Percentiles rank a stretch among this genome's conserved stretches.
Evolutionary conservation across 2,329 filamentous ascomycete species (phyloP).

Genomic region (Fusarium domesticum): DNA sequence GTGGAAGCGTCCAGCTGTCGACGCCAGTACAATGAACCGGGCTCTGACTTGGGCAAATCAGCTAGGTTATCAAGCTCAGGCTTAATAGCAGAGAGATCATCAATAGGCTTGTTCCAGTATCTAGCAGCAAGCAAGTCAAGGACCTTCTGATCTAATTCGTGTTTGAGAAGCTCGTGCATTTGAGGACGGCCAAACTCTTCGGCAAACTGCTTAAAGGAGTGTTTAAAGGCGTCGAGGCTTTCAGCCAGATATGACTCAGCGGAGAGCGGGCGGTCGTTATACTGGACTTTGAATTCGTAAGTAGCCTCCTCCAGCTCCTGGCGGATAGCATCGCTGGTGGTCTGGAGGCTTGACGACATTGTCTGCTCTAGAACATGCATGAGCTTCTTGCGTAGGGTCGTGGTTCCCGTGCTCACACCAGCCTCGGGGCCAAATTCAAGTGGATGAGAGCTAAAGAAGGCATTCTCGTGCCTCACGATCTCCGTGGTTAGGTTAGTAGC

Average conservation of each 20-base stretch:
- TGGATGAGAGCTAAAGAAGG: constrained; percentile 82
- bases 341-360: constrained; percentile 89
- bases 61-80: constrained; percentile 69
- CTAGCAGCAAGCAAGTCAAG: constrained; percentile 87
- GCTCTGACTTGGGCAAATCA: constrained; percentile 79
- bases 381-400: constrained; percentile 85
- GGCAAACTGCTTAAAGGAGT: constrained; percentile 92
- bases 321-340: constrained; percentile 86
- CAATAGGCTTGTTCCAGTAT: constrained; percentile 96
- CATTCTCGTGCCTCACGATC: constrained; percentile 83
- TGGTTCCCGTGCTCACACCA: constrained; percentile 75
- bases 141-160: constrained; percentile 90
- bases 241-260: constrained; percentile 97
- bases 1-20: constrained; percentile 90
- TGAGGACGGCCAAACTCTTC: constrained; percentile 86
- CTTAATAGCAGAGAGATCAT: constrained; percentile 67
- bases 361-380: constrained; percentile 97
- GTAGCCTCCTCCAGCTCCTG: constrained; percentile 95
- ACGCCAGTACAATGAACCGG: constrained; percentile 86
- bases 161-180: constrained; percentile 84
- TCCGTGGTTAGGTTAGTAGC: constrained; percentile 74
- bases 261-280: constrained; percentile 91
- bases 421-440: constrained; percentile 72
- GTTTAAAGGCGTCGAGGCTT: constrained; percentile 93
- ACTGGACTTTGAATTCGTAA: constrained; percentile 99